Conservation (phyloP, 345 rosid genomes). For the Acer campestre region DNA sequence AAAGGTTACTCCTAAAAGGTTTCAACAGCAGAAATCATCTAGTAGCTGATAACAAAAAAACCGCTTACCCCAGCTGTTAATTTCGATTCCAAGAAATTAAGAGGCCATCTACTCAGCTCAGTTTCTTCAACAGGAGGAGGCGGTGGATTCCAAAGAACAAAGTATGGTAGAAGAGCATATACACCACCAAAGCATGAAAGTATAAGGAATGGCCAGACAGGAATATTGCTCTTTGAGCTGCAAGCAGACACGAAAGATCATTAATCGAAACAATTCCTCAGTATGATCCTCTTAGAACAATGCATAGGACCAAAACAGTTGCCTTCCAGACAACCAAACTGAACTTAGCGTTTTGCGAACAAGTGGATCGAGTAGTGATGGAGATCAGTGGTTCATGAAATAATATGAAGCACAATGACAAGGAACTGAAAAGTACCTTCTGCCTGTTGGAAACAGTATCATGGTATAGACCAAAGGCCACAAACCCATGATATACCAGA, state of each 20-base stretch:
- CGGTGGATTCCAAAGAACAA: conserved; percentile 90
- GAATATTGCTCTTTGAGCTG: conserved; percentile 65
- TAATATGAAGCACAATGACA: not conserved
- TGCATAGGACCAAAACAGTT: too few relatives aligned
- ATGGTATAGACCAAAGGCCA: conserved; percentile 83
- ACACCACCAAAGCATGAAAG: conserved; percentile 72
- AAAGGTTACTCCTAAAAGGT: not conserved
- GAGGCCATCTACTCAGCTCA: conserved; percentile 73
- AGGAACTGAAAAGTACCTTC: conserved; percentile 54
- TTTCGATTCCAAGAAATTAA: conserved; percentile 81
- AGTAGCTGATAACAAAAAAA: not conserved
- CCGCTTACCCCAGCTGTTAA: conserved; percentile 65
- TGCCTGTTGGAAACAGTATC: conserved; percentile 79
- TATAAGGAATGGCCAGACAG: conserved; percentile 74
- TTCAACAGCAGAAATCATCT: not conserved
- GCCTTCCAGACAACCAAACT: not conserved
- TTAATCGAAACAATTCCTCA: too few relatives aligned
- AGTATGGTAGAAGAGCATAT: conserved; percentile 86
- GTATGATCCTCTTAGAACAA: too few relatives aligned
- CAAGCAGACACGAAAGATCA: conserved; percentile 32
- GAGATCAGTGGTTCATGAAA: not conserved
- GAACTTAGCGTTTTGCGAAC: not conserved
- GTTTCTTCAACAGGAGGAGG: conserved; percentile 68
- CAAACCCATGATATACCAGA: conserved; percentile 88
- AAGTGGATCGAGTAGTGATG: not conserved